These are phyloP conservation scores for Aspergillus sclerotioniger DNA, from an alignment of 495 filamentous ascomycete genomes.

Conservation along the genomic window DNA sequence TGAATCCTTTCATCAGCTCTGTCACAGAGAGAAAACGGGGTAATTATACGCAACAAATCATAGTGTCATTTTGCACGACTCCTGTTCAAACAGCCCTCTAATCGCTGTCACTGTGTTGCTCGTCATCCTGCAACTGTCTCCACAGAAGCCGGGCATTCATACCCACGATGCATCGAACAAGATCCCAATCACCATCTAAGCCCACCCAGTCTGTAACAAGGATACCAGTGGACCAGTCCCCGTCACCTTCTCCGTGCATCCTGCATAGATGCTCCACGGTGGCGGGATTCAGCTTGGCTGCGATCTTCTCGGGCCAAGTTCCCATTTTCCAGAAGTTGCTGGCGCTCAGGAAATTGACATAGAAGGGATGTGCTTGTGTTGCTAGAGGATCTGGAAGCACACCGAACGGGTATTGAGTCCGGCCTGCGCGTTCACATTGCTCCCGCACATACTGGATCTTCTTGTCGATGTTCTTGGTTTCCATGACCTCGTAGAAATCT, in stretches of 20 bases:
- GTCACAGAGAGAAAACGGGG: too few relatives aligned
- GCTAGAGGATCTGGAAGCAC: slow-evolving; percentile 30
- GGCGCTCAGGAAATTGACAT: slow-evolving; percentile 84
- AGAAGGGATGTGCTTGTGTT: slow-evolving; percentile 61
- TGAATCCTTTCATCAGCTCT: too few relatives aligned
- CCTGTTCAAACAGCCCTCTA: not conserved
- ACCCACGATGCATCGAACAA: slow-evolving; percentile 82
- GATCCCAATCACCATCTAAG: slow-evolving; percentile 85
- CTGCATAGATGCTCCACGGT: slow-evolving; percentile 74
- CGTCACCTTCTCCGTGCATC: slow-evolving; percentile 53
- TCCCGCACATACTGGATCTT: slow-evolving; percentile 74
- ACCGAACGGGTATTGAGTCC: slow-evolving; percentile 42
- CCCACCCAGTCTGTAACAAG: slow-evolving; percentile 95
- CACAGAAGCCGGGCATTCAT: slow-evolving; percentile 80
- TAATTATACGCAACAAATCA: not conserved
- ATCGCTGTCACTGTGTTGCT: slow-evolving; percentile 17
- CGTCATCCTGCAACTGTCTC: slow-evolving; percentile 26
- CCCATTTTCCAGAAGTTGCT: slow-evolving; percentile 90
- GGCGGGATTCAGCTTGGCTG: slow-evolving; percentile 91
- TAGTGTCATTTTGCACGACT: not conserved
- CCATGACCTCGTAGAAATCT: slow-evolving; percentile 89
- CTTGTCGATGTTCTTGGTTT: slow-evolving; percentile 69
- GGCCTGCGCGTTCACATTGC: slow-evolving; percentile 71
- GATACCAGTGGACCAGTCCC: slow-evolving; percentile 82
- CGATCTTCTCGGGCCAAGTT: slow-evolving; percentile 93